Percentiles rank a stretch among this genome's conserved stretches.
These are phyloP conservation scores for Citrus cavaleriei DNA, from an alignment of 345 rosid genomes.

Conservation along the genomic window DNA sequence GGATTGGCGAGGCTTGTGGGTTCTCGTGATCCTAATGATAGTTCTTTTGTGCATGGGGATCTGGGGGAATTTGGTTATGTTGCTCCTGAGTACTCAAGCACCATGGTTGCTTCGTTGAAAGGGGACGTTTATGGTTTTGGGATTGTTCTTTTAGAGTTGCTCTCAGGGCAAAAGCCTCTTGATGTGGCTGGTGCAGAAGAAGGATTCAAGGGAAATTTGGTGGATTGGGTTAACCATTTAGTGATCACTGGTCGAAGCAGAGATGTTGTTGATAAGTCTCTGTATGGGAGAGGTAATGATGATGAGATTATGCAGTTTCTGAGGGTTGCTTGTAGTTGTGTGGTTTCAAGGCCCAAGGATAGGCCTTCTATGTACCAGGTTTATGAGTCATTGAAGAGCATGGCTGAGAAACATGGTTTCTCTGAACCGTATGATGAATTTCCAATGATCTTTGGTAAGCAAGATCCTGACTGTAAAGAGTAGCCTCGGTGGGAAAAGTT, in stretches of 20 bases:
- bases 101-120: slow-evolving; percentile 43
- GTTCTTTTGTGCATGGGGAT: slow-evolving; percentile 39
- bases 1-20: slow-evolving; percentile 47
- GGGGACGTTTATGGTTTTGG: slow-evolving; percentile 64
- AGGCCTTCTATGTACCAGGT: slow-evolving; percentile 41
- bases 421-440: slow-evolving; percentile 35
- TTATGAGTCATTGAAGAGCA: slow-evolving; percentile 36
- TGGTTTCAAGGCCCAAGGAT: slow-evolving; percentile 42
- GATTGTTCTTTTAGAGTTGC: slow-evolving; percentile 48
- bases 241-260: slow-evolving; percentile 26
- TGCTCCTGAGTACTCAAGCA: slow-evolving; percentile 49
- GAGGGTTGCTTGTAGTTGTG: slow-evolving; percentile 38
- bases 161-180: slow-evolving; percentile 43
- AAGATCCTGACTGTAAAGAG: slow-evolving; percentile 30
- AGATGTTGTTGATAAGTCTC: slow-evolving; percentile 31
- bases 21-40: slow-evolving; percentile 35
- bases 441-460: slow-evolving; percentile 31
- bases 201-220: slow-evolving; percentile 53
- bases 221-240: slow-evolving; percentile 49
- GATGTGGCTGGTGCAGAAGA: slow-evolving; percentile 34
- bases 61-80: slow-evolving; percentile 46
- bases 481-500: not conserved
- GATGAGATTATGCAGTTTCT: slow-evolving; percentile 33
- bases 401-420: slow-evolving; percentile 38
- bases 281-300: slow-evolving; percentile 37